These are phyloP conservation scores for Plasmodium gallinaceum DNA, from an alignment of 169 alveolate species.

Conservation along the genomic window DNA sequence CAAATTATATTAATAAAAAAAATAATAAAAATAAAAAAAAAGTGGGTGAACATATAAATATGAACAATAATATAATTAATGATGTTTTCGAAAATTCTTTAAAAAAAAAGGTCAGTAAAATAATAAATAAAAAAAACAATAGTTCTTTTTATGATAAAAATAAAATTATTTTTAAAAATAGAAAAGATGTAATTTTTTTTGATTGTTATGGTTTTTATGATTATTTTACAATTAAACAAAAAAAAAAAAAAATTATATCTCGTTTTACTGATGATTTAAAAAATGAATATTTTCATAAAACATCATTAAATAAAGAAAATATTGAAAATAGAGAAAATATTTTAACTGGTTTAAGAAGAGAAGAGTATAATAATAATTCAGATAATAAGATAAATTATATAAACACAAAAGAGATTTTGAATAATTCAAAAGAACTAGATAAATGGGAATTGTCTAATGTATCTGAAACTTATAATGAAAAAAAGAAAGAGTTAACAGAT, in stretches of 20 bases:
- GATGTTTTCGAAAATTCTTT: neutral
- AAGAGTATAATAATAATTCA: neutral
- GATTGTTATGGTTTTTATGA: constrained; percentile 30
- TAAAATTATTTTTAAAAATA: constrained; percentile 22
- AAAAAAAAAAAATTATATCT: neutral
- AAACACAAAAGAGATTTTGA: neutral
- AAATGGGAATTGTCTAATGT: neutral
- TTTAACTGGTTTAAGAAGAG: neutral
- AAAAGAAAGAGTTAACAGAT: neutral
- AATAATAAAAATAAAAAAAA: constrained; percentile 3
- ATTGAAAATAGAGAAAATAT: neutral
- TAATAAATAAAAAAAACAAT: neutral
- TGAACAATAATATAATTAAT: neutral
- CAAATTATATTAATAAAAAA: constrained; percentile 31
- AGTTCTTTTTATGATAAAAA: neutral
- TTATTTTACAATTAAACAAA: constrained; percentile 9
- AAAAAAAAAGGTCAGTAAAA: neutral
- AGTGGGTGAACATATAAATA: neutral
- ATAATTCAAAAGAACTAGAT: neutral
- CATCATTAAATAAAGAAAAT: neutral
- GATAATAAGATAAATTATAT: neutral
- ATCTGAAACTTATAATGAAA: neutral
- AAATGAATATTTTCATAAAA: neutral
- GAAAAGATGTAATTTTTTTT: constrained; percentile 4
- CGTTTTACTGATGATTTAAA: neutral